Evolutionary conservation across 257 asterid species (phyloP).

Genomic region (Eucommia ulmoides): DNA sequence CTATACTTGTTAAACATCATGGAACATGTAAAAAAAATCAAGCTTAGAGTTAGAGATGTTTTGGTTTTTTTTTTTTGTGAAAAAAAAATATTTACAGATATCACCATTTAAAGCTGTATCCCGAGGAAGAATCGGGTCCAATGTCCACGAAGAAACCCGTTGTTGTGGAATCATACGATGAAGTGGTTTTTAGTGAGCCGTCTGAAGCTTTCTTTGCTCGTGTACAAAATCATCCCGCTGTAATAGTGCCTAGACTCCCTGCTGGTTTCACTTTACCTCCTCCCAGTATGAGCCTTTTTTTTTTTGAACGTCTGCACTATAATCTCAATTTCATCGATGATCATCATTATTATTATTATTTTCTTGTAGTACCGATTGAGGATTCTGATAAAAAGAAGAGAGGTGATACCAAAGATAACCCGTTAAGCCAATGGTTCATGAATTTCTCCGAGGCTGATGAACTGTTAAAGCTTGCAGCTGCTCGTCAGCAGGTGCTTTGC

Average conservation of each 20-base stretch:
- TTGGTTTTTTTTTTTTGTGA: neutral
- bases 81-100: slow-evolving; percentile 28
- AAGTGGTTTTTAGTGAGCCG: slow-evolving; percentile 76
- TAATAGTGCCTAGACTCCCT: slow-evolving; percentile 64
- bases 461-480: slow-evolving; percentile 82
- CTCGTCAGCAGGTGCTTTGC: slow-evolving; percentile 93
- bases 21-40: no score
- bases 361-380: slow-evolving; percentile 38
- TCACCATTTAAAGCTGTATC: slow-evolving; percentile 83
- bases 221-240: slow-evolving; percentile 68
- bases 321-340: no score
- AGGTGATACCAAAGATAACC: slow-evolving; percentile 70
- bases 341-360: slow-evolving; percentile 6
- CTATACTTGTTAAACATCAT: no score
- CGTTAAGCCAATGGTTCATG: slow-evolving; percentile 70
- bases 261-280: slow-evolving; percentile 39
- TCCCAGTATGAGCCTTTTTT: slow-evolving; percentile 37
- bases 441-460: slow-evolving; percentile 91
- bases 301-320: no score
- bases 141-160: slow-evolving; percentile 74
- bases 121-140: slow-evolving; percentile 71
- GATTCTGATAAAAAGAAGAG: slow-evolving; percentile 43
- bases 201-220: slow-evolving; percentile 66
- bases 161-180: slow-evolving; percentile 76
- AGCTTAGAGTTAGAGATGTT: neutral